A percentile compares a stretch with the other conserved stretches of the same genome.
Conservation (phyloP, 2,329 filamentous ascomycete species). For the Trichoderma sp. region DNA sequence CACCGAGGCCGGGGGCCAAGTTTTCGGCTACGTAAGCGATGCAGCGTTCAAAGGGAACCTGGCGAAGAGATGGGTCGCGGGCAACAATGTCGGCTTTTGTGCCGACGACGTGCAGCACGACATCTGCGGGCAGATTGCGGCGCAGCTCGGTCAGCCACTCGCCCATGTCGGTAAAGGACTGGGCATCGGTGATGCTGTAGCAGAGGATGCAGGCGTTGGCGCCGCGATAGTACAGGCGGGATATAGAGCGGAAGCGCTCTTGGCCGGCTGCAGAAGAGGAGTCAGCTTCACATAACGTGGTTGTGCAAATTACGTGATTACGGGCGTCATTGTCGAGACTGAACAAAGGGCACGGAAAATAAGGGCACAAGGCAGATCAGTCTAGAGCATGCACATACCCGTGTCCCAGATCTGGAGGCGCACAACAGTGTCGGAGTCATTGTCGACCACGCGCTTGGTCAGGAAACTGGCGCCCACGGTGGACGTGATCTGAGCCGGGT, state of each 20-base stretch:
- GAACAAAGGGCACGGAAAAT: not conserved
- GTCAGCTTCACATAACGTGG: not conserved
- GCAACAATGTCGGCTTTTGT: conserved; percentile 92
- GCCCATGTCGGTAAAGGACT: conserved; percentile 89
- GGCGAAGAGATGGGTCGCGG: conserved; percentile 72
- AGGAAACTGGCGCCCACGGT: conserved; percentile 82
- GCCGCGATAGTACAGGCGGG: conserved; percentile 92
- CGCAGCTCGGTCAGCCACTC: conserved; percentile 85
- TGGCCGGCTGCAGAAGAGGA: conserved; percentile 65
- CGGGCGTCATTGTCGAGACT: not conserved
- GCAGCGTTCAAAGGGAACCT: conserved; percentile 92
- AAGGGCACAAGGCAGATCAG: conserved; percentile 14
- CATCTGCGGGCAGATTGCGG: conserved; percentile 72
- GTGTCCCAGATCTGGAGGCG: conserved; percentile 98
- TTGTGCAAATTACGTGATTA: conserved; percentile 1
- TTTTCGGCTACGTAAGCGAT: conserved; percentile 96
- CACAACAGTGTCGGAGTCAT: conserved; percentile 81
- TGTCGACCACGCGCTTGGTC: conserved; percentile 78
- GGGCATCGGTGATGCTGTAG: conserved; percentile 87
- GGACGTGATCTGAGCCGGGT: conserved; percentile 63
- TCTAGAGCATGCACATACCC: conserved; percentile 45
- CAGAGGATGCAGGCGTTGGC: conserved; percentile 92
- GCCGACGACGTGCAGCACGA: conserved; percentile 91
- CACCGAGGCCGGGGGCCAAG: conserved; percentile 69
- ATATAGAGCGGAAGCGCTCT: conserved; percentile 93